Percentiles rank a stretch among this genome's conserved stretches.
Conservation (phyloP, 1,284 basidiomycete genomes). For the Kwoniella shivajii region DNA sequence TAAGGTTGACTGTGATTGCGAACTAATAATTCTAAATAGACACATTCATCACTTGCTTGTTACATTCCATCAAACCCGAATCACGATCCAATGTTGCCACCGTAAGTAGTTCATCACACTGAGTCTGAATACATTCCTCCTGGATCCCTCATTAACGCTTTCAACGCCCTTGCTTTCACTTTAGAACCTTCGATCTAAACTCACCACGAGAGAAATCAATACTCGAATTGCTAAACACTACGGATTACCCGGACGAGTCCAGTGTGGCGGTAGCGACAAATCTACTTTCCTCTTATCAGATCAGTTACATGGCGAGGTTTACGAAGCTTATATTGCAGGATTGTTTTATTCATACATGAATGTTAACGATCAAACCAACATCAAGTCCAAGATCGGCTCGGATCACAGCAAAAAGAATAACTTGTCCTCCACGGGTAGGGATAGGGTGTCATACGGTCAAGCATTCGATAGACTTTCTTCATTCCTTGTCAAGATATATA, state of each 20-base stretch:
- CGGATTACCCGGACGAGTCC: neutral
- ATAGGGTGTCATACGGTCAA: conserved; percentile 26
- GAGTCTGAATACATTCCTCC: no score
- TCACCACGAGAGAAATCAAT: conserved; percentile 6
- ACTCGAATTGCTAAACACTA: conserved; percentile 3
- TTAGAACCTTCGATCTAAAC: conserved; percentile 8
- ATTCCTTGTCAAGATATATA: conserved; percentile 41
- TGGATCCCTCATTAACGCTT: no score
- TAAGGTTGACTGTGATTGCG: neutral
- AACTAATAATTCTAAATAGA: conserved; percentile 15
- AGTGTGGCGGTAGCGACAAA: neutral
- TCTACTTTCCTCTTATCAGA: neutral
- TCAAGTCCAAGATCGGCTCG: no score
- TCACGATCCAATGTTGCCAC: conserved; percentile 36
- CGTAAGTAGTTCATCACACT: conserved; percentile 25
- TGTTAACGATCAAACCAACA: no score
- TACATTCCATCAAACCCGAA: conserved; percentile 40
- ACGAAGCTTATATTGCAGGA: conserved; percentile 7
- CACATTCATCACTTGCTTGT: conserved; percentile 33
- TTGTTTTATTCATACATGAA: conserved; percentile 13
- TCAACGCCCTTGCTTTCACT: neutral
- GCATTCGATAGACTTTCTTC: conserved; percentile 34
- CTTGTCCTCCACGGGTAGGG: no score
- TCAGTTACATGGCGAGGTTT: conserved; percentile 3
- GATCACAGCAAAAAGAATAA: no score